These are phyloP conservation scores for Oryza glumipatula DNA, from an alignment of 176 grass and related monocot genomes.

Conservation along the genomic window DNA sequence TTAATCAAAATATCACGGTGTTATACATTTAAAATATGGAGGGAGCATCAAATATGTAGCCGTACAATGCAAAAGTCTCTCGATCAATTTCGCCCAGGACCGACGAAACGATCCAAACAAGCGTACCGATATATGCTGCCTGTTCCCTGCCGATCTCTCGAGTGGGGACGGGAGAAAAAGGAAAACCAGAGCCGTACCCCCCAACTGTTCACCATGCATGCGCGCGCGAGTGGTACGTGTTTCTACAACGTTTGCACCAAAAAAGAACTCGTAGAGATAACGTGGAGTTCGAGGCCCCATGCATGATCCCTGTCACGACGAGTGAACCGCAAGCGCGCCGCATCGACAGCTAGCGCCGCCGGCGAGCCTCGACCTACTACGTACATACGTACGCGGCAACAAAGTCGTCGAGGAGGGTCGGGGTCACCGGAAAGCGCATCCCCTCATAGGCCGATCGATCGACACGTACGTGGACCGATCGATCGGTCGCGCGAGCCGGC, in stretches of 20 bases:
- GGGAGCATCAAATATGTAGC: background rate
- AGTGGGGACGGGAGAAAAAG: background rate
- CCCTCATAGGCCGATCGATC: too few species aligned
- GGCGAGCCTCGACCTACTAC: too few species aligned
- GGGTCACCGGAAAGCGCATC: background rate
- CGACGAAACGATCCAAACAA: too few species aligned
- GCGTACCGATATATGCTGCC: too few species aligned
- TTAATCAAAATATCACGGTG: too few species aligned
- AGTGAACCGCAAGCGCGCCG: background rate
- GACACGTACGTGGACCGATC: too few species aligned
- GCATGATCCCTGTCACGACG: background rate
- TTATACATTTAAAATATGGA: too few species aligned
- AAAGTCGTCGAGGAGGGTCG: background rate
- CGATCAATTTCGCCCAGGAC: too few species aligned
- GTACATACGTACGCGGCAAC: too few species aligned
- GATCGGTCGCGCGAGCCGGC: too few species aligned
- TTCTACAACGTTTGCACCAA: conserved; percentile 21
- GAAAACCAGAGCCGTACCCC: background rate
- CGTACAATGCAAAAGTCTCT: background rate
- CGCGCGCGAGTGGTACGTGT: background rate
- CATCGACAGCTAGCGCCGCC: background rate
- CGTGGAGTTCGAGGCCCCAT: background rate
- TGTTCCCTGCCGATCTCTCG: background rate
- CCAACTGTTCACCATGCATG: background rate
- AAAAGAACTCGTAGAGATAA: background rate